These are phyloP conservation scores for Salvia splendens DNA, from an alignment of 257 asterid genomes.

Conservation along the genomic window DNA sequence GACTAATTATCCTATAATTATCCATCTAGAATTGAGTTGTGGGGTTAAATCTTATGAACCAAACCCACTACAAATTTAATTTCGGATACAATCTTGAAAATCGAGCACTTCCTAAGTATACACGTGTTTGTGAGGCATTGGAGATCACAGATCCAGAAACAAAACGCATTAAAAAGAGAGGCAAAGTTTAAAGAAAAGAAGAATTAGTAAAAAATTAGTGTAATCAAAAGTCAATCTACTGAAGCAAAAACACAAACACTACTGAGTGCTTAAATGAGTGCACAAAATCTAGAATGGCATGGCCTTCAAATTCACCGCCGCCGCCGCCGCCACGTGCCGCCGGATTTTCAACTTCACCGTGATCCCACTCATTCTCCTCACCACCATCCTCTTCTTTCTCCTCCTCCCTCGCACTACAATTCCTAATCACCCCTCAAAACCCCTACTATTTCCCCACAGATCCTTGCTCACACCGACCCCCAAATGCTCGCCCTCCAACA, in stretches of 20 bases:
- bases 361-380: conserved; percentile 46
- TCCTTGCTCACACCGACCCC: conserved; percentile 35
- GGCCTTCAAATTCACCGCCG: conserved; percentile 59
- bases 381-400: conserved; percentile 54
- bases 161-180: no score
- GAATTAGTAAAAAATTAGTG: neutral
- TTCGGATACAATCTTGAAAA: no score
- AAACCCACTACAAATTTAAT: no score
- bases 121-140: neutral
- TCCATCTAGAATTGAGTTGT: no score
- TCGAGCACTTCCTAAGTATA: no score
- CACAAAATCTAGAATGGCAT: conserved; percentile 59
- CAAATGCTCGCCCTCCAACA: conserved; percentile 43
- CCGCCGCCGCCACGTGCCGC: conserved; percentile 25
- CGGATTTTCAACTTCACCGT: conserved; percentile 30
- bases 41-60: no score
- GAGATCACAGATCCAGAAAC: neutral
- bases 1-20: no score
- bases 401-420: conserved; percentile 26
- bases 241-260: neutral
- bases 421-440: conserved; percentile 26
- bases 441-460: conserved; percentile 35
- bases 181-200: neutral
- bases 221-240: conserved; percentile 1
- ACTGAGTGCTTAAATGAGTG: conserved; percentile 2